A percentile compares a stretch with the other conserved stretches of the same genome.
Conservation (phyloP, 2,329 filamentous ascomycete genomes). For the Aureobasidium sp. region DNA sequence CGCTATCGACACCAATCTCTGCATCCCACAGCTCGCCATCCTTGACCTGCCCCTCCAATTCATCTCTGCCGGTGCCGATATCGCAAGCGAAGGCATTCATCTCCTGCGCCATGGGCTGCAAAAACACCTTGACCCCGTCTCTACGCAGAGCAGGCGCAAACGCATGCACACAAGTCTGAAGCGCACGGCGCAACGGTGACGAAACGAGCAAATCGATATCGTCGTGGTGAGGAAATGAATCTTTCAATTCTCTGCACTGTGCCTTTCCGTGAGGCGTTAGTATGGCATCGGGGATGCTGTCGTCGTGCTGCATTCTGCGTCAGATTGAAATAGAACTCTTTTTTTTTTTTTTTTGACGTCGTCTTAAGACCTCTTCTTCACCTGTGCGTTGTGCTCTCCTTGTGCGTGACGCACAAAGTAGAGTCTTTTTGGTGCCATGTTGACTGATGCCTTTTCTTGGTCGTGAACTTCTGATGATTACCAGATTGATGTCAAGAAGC, state of each 20-base stretch:
- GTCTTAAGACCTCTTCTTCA: too few species aligned
- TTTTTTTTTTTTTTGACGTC: too few species aligned
- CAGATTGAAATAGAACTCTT: background rate
- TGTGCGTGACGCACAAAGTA: conserved; percentile 65
- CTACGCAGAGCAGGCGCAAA: conserved; percentile 54
- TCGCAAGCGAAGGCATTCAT: conserved; percentile 69
- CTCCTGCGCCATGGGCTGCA: conserved; percentile 72
- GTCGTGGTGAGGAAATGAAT: conserved; percentile 52
- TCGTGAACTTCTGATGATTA: too few species aligned
- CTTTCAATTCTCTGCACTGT: conserved; percentile 62
- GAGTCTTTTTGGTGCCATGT: conserved; percentile 36
- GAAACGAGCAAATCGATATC: conserved; percentile 64
- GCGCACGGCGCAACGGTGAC: conserved; percentile 71
- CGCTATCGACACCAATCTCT: conserved; percentile 53
- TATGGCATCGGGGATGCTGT: conserved; percentile 64
- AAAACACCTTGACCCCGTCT: conserved; percentile 49
- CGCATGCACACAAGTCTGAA: conserved; percentile 66
- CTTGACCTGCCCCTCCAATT: background rate
- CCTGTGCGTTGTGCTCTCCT: conserved; percentile 63
- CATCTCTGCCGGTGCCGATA: conserved; percentile 48
- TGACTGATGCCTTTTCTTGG: too few species aligned
- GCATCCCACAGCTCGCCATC: conserved; percentile 44
- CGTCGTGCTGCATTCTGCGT: conserved; percentile 50
- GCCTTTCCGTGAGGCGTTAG: conserved; percentile 66
- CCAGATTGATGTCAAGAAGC: too few species aligned